A percentile compares a stretch with the other conserved stretches of the same genome.
Evolutionary conservation across 129 eudicot species (phyloP).

Genomic region (Silybum marianum): DNA sequence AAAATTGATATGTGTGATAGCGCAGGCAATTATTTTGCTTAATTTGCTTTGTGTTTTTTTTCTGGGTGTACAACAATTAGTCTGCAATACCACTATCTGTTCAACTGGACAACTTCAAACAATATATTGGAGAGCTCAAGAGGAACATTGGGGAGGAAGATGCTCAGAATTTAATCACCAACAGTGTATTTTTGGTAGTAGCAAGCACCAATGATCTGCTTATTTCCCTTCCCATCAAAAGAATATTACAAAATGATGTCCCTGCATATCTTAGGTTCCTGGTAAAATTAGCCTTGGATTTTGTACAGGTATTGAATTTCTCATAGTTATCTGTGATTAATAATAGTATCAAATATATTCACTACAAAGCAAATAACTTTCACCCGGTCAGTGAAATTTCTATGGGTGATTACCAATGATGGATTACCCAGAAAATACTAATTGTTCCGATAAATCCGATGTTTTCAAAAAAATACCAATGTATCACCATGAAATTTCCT

Average conservation of each 20-base stretch:
- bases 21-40: neutral
- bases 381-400: too few relatives aligned
- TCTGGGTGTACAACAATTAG: neutral
- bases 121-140: constrained; percentile 44
- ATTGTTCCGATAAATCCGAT: too few relatives aligned
- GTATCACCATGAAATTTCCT: too few relatives aligned
- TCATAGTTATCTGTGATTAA: too few relatives aligned
- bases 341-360: neutral
- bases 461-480: too few relatives aligned
- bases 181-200: constrained; percentile 36
- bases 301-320: constrained; percentile 36
- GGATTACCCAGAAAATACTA: too few relatives aligned
- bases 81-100: constrained; percentile 27
- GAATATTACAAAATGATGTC: constrained; percentile 32
- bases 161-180: constrained; percentile 26
- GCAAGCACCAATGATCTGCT: constrained; percentile 59
- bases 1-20: neutral
- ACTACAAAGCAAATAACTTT: neutral
- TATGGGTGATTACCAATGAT: too few relatives aligned
- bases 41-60: neutral
- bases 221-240: constrained; percentile 41
- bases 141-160: constrained; percentile 40
- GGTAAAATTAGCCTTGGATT: constrained; percentile 39
- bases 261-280: constrained; percentile 44
- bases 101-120: constrained; percentile 47